A percentile compares a stretch with the other conserved stretches of the same genome.
Conservation (phyloP, 2,329 filamentous ascomycete genomes). For the Sporothrix protearum region DNA sequence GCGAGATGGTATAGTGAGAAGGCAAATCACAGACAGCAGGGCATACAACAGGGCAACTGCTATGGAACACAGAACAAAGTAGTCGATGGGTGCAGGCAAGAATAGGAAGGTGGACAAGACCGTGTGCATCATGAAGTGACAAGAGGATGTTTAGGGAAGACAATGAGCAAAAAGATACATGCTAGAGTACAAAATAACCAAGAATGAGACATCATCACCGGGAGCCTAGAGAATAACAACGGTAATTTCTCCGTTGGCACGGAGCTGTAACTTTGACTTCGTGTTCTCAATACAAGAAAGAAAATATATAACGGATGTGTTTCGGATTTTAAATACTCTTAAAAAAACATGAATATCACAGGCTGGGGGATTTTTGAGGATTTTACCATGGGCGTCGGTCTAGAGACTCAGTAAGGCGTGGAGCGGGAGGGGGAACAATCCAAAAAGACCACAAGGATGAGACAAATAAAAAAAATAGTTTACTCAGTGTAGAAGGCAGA, state of each 20-base stretch:
- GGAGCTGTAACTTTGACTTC: not conserved
- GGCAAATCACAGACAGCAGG: not conserved
- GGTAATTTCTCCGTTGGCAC: slow-evolving; percentile 6
- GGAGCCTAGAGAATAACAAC: not conserved
- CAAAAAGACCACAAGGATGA: not conserved
- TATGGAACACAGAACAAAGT: not conserved
- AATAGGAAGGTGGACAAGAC: not conserved
- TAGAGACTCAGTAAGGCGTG: not conserved
- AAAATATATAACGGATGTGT: not conserved
- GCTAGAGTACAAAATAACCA: not conserved
- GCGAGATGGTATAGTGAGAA: not conserved
- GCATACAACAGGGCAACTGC: not conserved
- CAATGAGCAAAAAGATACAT: not conserved
- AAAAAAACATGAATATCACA: not conserved
- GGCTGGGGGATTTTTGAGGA: too few species aligned
- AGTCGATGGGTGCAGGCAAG: not conserved
- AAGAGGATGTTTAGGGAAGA: not conserved
- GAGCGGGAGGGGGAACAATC: not conserved
- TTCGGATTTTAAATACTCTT: not conserved
- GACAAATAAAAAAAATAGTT: not conserved
- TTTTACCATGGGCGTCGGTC: not conserved
- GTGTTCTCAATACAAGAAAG: too few species aligned
- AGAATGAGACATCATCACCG: not conserved
- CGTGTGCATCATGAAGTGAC: not conserved
- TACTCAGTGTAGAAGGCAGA: slow-evolving; percentile 23